Evolutionary conservation across 139 green algal species (phyloP).

Genomic region (Tetraselmis striata): DNA sequence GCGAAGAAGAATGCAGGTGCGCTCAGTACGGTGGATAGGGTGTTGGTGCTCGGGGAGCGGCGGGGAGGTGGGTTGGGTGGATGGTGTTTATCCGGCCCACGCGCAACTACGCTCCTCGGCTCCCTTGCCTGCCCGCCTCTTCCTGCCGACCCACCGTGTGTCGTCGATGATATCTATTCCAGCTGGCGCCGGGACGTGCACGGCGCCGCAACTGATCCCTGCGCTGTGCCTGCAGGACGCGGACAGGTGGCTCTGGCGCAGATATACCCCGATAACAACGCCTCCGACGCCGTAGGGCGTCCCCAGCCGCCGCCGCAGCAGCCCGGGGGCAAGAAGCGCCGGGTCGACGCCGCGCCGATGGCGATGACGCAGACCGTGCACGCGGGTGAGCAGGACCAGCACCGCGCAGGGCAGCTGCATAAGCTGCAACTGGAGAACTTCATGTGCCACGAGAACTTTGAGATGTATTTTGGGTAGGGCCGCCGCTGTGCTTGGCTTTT

Average conservation of each 20-base stretch:
- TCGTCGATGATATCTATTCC: neutral
- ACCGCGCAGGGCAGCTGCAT: conserved; percentile 44
- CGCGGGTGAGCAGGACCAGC: neutral
- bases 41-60: neutral
- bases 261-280: neutral
- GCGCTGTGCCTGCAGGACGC: neutral
- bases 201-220: no score
- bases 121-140: neutral
- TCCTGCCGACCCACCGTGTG: neutral
- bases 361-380: neutral
- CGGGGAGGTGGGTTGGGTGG: no score
- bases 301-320: neutral
- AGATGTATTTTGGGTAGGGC: conserved; percentile 53
- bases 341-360: neutral
- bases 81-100: no score
- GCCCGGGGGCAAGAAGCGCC: neutral
- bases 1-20: neutral
- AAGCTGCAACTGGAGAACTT: conserved; percentile 57
- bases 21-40: neutral
- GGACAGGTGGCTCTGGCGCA: neutral
- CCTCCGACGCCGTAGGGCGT: neutral
- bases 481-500: neutral
- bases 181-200: neutral
- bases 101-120: no score
- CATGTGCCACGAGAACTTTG: conserved; percentile 72